Base-by-base conservation (phyloP, 306 rosid genomes). In the Phaseolus lunatus region DNA sequence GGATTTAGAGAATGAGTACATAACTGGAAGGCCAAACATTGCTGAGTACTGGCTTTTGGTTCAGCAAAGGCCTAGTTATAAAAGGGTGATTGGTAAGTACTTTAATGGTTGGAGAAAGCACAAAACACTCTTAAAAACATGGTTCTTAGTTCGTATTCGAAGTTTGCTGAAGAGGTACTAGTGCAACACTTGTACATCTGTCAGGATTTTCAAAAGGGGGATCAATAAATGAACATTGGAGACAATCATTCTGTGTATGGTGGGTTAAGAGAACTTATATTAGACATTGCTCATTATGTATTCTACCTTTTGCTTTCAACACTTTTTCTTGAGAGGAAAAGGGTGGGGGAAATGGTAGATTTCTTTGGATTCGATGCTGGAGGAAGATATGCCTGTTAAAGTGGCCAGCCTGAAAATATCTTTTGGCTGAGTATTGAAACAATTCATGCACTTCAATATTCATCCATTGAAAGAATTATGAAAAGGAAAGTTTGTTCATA, bases 1-100 rank as follows among this genome's bases (percentile, higher is more conserved):
- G 70, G n/a, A 35, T 64, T 64, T 64, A 10, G 70, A 64, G 70
- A 64, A 64, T 9, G 70, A 64, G n/a, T 64, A 64, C 70, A 64
- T 64, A 64, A 12, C 9, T 35, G 48, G 48, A 35, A 64, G 70
- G 48, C 27, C 26, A 35, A 64, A 64, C 48, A 64, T 18, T 35
- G 3, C 47, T 33, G 70, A 64, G 27, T 64, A 64, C 48, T 64
- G 70, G 70, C 5, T 64, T 64, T 35, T 64, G 48, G 48, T 64
- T 64, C 49, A 64, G 70, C 48, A 35, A 18, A 64, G 70, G 48
- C 70, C 48, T 35, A 64, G 70, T 64, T 64, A 64, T 35, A 64
- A 35, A 35, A 64, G 20, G 9, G 70, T 64, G 47, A 64, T 64
- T 64, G 70, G 70, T 10, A 64, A 64, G 70, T 64, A 33, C 48